Evolutionary conservation across 2,329 filamentous ascomycete genomes (phyloP), one percentile per base, ranked within the genome.

Genomic region (Ascochyta viciae-villosae): DNA sequence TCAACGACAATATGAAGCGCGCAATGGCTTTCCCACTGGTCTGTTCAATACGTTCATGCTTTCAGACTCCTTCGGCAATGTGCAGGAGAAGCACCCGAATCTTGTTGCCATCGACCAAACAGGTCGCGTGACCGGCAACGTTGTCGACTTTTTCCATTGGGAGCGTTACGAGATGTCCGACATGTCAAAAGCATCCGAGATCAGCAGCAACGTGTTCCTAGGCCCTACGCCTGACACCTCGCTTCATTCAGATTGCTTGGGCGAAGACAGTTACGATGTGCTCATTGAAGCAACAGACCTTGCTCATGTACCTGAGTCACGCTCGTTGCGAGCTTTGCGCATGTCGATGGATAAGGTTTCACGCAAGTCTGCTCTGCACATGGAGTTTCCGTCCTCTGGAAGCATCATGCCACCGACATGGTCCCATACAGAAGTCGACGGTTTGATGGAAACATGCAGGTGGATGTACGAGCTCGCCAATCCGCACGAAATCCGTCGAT

Each of bases 351-450:
- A 74, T 47, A 70, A 82, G 41, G 77, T 80, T 12, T 76, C 78
- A 6, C 67, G 77, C 44, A 66, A 62, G 37, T 77, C 79, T 4
- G 77, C 84, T 13, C 77, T 87, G 57, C 80, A 84, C 60, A 78
- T 96, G 48, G 90, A 96, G 63, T 98, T 98, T 59, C 94, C 94
- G 1, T 95, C 92, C 0, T 97, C 94, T 1, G 95, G 95, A n/a
- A 96, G 91, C 67, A 90, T 98, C 51, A 83, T 94, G 67, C 89
- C 91, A 2, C 90, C 92, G 2, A 90, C 89, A 0, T 96, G 90
- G 85, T 91, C 89, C 1, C 90, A 93, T 57, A 81, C 84, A 8
- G 94, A 97, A 75, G 86, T 91, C 1, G 92, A 96, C 70, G 90
- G 88, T 24, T 87, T 98, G 38, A 80, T 97, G 38, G 89, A 92